These are phyloP conservation scores for Pythium utonaiense DNA, from an alignment of 352 stramenopile species.

Conservation along the genomic window DNA sequence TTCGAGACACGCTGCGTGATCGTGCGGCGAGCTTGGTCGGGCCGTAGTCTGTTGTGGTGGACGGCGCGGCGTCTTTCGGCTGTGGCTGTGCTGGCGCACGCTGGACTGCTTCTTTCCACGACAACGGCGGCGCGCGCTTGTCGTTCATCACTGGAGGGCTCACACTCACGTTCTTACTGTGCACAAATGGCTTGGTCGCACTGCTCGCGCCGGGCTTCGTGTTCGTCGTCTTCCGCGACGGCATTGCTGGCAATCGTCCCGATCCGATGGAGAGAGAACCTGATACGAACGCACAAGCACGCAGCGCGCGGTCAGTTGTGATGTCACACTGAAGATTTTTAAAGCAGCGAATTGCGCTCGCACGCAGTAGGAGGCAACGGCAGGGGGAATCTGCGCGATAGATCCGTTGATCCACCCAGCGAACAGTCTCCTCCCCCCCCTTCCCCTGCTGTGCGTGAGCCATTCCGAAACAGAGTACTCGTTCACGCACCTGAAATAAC, in stretches of 20 bases:
- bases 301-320: background rate
- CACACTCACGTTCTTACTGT: conserved; percentile 7
- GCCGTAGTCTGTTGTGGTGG: conserved; percentile 13
- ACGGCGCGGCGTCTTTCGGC: conserved; percentile 5
- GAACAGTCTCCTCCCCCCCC: background rate
- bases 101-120: conserved; percentile 41
- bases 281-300: background rate
- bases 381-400: background rate
- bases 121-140: conserved; percentile 22
- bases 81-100: conserved; percentile 21
- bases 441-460: background rate
- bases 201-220: background rate
- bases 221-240: background rate
- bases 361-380: too few species aligned
- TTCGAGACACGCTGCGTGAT: conserved; percentile 34
- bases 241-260: background rate
- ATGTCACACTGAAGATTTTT: too few species aligned
- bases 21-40: conserved; percentile 29
- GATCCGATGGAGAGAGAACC: background rate
- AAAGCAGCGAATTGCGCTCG: background rate
- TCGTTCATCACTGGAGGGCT: conserved; percentile 4
- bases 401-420: background rate
- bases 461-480: conserved; percentile 3
- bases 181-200: conserved; percentile 8
- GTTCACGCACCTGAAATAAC: background rate